Conservation (phyloP, 129 eudicot genomes). For the Centaurea solstitialis region DNA sequence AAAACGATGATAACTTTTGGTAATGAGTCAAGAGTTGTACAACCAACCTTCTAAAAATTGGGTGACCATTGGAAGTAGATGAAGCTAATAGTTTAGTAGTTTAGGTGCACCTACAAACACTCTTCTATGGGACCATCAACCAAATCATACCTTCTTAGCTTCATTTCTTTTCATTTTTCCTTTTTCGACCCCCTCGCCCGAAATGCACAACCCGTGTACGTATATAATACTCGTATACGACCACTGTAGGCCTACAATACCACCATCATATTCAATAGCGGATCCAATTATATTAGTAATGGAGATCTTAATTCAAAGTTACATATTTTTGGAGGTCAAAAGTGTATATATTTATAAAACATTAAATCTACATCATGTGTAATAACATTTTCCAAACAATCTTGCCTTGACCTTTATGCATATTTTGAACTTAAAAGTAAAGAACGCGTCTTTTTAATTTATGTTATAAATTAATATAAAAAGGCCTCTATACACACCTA, state of each 20-base stretch:
- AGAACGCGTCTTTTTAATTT: background rate
- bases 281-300: background rate
- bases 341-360: too few relatives aligned
- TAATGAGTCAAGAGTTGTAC: conserved; percentile 22
- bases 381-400: too few relatives aligned
- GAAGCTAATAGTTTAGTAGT: conserved; percentile 19
- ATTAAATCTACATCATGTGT: too few relatives aligned
- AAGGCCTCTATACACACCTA: too few relatives aligned
- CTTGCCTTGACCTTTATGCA: too few relatives aligned
- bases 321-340: too few relatives aligned
- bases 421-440: too few relatives aligned
- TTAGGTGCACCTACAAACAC: conserved; percentile 28
- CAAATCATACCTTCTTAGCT: conserved; percentile 2
- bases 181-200: background rate
- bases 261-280: background rate
- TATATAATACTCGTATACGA: background rate
- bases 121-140: conserved; percentile 27
- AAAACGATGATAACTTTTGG: background rate
- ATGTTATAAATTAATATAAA: too few relatives aligned
- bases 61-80: conserved; percentile 14
- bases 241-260: background rate
- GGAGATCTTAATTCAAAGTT: too few relatives aligned
- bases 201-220: background rate
- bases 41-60: conserved; percentile 17
- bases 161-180: background rate